Conservation (phyloP, 2,329 filamentous ascomycete genomes). For the Fusarium clavum region DNA sequence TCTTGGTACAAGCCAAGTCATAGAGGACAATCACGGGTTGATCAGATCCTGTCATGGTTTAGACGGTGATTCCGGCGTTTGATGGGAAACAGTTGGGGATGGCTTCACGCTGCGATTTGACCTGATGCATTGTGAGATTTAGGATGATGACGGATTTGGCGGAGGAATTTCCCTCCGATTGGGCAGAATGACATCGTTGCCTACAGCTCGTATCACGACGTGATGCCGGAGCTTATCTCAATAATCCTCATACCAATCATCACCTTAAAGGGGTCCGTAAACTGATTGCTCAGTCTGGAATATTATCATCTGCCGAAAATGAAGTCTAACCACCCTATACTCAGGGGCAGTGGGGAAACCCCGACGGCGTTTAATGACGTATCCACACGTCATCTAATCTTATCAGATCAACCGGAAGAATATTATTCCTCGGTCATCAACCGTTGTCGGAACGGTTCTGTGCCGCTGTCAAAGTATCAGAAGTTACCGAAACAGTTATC, state of each 20-base stretch:
- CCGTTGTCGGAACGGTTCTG: neutral
- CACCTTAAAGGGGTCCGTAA: accelerated
- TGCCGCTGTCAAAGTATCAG: neutral
- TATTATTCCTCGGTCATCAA: neutral
- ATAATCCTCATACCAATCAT: neutral
- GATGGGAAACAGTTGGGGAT: accelerated
- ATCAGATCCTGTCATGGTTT: neutral
- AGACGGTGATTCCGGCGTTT: accelerated
- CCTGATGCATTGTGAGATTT: accelerated
- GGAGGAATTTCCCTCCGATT: neutral
- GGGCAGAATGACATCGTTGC: accelerated
- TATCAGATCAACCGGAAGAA: conserved; percentile 10
- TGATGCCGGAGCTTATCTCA: too few species aligned
- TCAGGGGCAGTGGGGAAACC: neutral
- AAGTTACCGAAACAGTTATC: neutral
- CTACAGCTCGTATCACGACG: neutral
- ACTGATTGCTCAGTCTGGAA: neutral
- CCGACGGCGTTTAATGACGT: conserved; percentile 9
- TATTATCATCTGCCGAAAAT: neutral
- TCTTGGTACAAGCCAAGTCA: conserved; percentile 20
- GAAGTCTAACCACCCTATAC: neutral
- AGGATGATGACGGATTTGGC: neutral
- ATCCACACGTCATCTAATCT: neutral
- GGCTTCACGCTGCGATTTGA: accelerated
- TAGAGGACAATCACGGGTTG: neutral